Conservation (phyloP, 2,329 filamentous ascomycete species). For the Aspergillus arachidicola region DNA sequence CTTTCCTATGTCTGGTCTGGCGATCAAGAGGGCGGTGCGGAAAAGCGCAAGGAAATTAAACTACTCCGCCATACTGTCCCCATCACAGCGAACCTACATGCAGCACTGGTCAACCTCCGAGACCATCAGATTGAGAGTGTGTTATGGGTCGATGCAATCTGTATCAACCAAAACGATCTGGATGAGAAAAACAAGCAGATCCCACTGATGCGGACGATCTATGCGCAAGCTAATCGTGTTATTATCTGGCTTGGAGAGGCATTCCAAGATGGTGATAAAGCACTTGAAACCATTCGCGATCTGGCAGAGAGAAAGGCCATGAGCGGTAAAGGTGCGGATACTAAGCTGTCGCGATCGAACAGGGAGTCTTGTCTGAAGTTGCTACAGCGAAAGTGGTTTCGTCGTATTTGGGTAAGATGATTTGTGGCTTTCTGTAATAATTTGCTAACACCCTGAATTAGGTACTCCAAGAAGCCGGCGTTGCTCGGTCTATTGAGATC, state of each 20-base stretch:
- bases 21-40: neutral
- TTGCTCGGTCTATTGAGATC: too few species aligned
- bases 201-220: neutral
- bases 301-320: too few species aligned
- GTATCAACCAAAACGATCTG: neutral
- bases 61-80: neutral
- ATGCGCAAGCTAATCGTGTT: neutral
- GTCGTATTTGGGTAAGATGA: too few species aligned
- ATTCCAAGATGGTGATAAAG: too few species aligned
- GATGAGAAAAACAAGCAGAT: neutral
- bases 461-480: too few species aligned
- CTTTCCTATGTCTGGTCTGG: conserved; percentile 3
- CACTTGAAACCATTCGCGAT: too few species aligned
- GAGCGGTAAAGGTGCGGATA: too few species aligned
- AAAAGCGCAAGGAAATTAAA: neutral
- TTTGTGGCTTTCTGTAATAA: too few species aligned
- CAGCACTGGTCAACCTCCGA: neutral
- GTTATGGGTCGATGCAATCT: conserved; percentile 3
- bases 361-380: too few species aligned
- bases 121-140: neutral
- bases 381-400: too few species aligned
- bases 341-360: too few species aligned
- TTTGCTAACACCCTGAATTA: too few species aligned
- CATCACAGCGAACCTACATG: neutral
- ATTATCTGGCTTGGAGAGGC: conserved; percentile 1